Evolutionary conservation across 257 asterid genomes (phyloP).

Genomic region (Solanum arcanum): DNA sequence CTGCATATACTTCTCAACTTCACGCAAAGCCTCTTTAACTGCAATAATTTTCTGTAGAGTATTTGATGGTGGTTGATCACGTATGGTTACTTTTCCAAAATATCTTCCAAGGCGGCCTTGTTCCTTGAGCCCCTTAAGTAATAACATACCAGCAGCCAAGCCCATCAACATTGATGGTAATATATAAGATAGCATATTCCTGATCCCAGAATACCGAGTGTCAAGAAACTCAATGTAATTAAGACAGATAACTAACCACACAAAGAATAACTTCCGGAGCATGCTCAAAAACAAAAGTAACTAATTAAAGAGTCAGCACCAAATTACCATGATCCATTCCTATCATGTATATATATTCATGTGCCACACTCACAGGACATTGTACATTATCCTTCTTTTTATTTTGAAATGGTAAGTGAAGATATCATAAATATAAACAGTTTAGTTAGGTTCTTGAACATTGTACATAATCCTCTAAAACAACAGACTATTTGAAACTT

Average conservation of each 20-base stretch:
- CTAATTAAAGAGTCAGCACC: not conserved
- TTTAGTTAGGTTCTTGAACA: not conserved
- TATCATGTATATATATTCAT: not conserved
- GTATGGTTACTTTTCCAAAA: slow-evolving; percentile 78
- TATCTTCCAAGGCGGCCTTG: slow-evolving; percentile 96
- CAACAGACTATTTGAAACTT: not conserved
- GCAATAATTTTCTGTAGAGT: slow-evolving; percentile 90
- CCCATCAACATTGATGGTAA: slow-evolving; percentile 71
- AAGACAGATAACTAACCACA: not conserved
- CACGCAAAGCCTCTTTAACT: slow-evolving; percentile 85
- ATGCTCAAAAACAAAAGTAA: not conserved
- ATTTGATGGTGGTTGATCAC: slow-evolving; percentile 93
- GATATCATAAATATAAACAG: not conserved
- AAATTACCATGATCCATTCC: not conserved
- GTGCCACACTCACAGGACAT: not conserved
- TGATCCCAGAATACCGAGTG: slow-evolving; percentile 17
- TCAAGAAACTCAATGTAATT: not conserved
- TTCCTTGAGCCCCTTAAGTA: slow-evolving; percentile 84
- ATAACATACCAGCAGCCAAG: slow-evolving; percentile 60
- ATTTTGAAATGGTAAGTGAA: not conserved
- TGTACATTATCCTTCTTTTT: not conserved
- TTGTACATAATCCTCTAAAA: not conserved
- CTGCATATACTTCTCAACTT: slow-evolving; percentile 77
- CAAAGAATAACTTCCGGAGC: not conserved
- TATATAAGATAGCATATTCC: slow-evolving; percentile 66